Conservation (phyloP, 2,329 filamentous ascomycete genomes). For the Graphiopsis chlorocephala region DNA sequence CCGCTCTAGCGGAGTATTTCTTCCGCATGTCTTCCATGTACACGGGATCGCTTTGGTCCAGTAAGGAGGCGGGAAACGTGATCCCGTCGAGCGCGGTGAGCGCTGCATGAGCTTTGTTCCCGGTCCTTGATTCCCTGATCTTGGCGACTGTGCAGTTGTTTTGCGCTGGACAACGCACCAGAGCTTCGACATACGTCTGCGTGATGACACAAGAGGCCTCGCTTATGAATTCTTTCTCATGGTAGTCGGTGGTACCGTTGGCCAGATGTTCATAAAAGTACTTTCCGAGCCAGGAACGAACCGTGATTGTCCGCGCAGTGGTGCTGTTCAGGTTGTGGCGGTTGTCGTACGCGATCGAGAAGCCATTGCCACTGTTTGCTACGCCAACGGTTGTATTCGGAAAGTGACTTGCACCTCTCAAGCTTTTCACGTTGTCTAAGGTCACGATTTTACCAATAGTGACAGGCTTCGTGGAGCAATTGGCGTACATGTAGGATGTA, state of each 20-base stretch:
- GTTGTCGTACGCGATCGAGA: background rate
- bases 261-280: no score
- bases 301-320: background rate
- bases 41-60: no score
- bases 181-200: background rate
- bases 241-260: no score
- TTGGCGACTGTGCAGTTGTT: background rate
- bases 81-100: background rate
- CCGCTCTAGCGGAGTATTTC: background rate
- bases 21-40: no score
- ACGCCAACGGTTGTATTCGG: background rate
- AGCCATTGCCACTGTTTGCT: background rate
- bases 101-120: background rate
- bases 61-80: background rate
- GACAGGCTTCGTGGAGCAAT: background rate
- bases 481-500: background rate
- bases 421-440: no score
- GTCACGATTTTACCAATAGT: no score
- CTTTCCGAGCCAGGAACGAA: background rate
- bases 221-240: background rate
- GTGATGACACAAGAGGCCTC: background rate
- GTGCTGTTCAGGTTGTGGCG: background rate
- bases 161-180: background rate
- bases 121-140: background rate
- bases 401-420: background rate